A percentile compares a stretch with the other conserved stretches of the same genome.
Conservation (phyloP, 345 rosid genomes). For the Erucastrum elatum region DNA sequence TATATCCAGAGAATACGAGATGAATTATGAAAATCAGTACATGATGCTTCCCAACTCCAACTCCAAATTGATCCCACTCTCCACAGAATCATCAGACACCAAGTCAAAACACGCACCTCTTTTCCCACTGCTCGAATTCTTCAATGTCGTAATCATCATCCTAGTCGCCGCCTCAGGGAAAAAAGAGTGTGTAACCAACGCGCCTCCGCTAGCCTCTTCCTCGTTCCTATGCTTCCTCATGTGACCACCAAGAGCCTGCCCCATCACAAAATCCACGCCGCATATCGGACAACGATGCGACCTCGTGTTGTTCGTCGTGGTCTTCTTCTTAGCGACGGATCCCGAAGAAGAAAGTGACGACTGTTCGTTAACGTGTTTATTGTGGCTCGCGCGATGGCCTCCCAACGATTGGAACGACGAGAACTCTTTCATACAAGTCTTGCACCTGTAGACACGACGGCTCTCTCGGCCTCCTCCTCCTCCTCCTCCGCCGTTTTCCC, state of each 20-base stretch:
- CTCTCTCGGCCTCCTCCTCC: background rate
- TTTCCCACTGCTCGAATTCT: slow-evolving; percentile 40
- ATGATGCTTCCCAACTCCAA: slow-evolving; percentile 37
- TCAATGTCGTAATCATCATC: slow-evolving; percentile 34
- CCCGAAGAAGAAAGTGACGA: background rate
- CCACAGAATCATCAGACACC: background rate
- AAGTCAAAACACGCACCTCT: slow-evolving; percentile 32
- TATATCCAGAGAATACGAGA: background rate
- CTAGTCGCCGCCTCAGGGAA: slow-evolving; percentile 36
- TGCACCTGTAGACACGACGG: slow-evolving; percentile 61
- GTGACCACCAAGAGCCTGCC: slow-evolving; percentile 89
- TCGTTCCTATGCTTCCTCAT: slow-evolving; percentile 66
- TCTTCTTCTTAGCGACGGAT: slow-evolving; percentile 10
- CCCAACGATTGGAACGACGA: slow-evolving; percentile 82
- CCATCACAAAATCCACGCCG: slow-evolving; percentile 60
- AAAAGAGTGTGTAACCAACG: slow-evolving; percentile 38
- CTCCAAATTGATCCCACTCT: background rate
- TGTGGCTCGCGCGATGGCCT: slow-evolving; percentile 87
- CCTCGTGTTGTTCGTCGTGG: slow-evolving; percentile 41
- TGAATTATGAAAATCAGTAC: background rate
- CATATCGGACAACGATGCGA: slow-evolving; percentile 67
- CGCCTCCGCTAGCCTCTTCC: background rate
- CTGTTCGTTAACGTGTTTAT: slow-evolving; percentile 41
- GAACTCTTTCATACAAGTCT: slow-evolving; percentile 62
- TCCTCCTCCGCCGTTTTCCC: slow-evolving; percentile 9